Evolutionary conservation across 2,329 filamentous ascomycete species (phyloP).

Genomic region (Colletotrichum sp.): DNA sequence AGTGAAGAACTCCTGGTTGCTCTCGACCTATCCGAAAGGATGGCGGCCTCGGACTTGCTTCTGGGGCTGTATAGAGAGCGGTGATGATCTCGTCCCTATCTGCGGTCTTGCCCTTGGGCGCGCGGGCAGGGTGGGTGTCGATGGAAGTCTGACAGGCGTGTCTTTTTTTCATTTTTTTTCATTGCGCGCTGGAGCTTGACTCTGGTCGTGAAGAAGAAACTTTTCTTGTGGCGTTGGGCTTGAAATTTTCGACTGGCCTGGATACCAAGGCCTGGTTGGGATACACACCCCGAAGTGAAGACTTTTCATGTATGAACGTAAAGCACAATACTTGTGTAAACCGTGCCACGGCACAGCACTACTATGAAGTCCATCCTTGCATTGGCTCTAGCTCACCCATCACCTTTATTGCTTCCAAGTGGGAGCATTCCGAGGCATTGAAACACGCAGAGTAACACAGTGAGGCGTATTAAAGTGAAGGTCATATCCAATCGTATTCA

Average conservation of each 20-base stretch:
- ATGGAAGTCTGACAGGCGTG: constrained; percentile 86
- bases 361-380: background rate
- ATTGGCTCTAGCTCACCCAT: background rate
- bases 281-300: background rate
- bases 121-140: constrained; percentile 78
- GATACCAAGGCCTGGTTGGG: no score
- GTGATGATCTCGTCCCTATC: constrained; percentile 92
- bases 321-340: background rate
- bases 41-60: constrained; percentile 48
- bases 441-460: background rate
- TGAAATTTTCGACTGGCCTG: background rate
- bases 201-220: constrained; percentile 58
- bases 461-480: background rate
- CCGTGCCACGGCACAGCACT: background rate
- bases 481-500: background rate
- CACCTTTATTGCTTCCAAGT: background rate
- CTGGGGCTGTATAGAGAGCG: constrained; percentile 77
- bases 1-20: constrained; percentile 75
- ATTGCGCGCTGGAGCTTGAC: constrained; percentile 52
- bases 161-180: constrained; percentile 57
- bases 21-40: constrained; percentile 67
- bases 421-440: background rate
- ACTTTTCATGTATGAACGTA: no score
- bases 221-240: background rate
- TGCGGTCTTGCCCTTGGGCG: constrained; percentile 78